These are phyloP conservation scores for Rhododendron williamsianum DNA, from an alignment of 148 eudicot genomes.

Conservation along the genomic window DNA sequence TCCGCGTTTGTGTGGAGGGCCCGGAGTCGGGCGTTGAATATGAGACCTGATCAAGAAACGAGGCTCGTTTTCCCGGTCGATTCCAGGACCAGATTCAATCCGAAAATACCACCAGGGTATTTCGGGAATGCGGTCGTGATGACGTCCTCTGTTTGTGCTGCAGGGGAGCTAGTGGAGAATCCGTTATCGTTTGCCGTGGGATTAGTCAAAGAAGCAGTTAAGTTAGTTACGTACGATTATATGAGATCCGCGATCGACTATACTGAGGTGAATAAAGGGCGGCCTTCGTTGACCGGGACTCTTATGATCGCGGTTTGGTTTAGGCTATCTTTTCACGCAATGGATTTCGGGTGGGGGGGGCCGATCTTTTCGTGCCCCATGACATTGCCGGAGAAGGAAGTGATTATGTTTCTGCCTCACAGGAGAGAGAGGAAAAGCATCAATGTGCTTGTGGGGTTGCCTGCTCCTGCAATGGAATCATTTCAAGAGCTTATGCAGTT, in stretches of 20 bases:
- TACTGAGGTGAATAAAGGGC: background rate
- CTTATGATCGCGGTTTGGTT: background rate
- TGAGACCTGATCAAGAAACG: background rate
- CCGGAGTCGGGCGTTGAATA: background rate
- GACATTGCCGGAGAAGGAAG: background rate
- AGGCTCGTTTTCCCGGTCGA: background rate
- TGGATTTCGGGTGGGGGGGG: background rate
- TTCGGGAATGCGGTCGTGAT: background rate
- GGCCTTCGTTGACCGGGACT: background rate
- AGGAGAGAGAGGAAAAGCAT: background rate
- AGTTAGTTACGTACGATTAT: background rate
- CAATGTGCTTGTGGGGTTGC: background rate
- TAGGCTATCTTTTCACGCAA: too few relatives aligned
- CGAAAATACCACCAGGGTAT: background rate
- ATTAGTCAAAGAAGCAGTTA: background rate
- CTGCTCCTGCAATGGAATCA: background rate
- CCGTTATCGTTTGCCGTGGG: background rate
- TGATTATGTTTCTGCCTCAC: background rate
- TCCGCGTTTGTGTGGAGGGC: background rate
- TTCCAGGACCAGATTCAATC: background rate
- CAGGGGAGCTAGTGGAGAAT: background rate
- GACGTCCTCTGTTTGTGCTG: background rate
- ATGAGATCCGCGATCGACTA: background rate
- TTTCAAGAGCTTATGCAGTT: background rate
- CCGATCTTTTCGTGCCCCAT: background rate